Percentiles rank a stretch among this genome's conserved stretches.
These are phyloP conservation scores for Andrographis paniculata DNA, from an alignment of 305 asterid genomes.

Conservation along the genomic window DNA sequence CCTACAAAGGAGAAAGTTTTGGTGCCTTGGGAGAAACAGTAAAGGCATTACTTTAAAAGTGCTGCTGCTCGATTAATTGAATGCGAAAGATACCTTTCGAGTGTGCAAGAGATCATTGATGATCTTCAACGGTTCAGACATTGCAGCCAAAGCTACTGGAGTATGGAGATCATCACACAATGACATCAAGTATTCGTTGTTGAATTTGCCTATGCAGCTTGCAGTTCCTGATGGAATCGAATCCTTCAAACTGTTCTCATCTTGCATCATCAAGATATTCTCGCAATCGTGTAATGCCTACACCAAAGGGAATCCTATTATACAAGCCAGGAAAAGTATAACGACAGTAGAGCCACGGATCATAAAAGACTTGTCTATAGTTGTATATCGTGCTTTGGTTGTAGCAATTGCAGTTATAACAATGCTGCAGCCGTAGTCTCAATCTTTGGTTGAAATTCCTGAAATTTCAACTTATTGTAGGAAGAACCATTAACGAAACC, in stretches of 20 bases:
- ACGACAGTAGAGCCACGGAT: too few species aligned
- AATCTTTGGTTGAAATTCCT: too few species aligned
- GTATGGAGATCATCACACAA: slow-evolving; percentile 96
- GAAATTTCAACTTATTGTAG: too few species aligned
- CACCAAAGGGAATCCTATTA: slow-evolving; percentile 24
- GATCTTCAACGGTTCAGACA: slow-evolving; percentile 81
- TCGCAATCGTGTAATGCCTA: slow-evolving; percentile 78
- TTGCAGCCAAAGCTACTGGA: slow-evolving; percentile 78
- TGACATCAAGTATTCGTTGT: slow-evolving; percentile 55
- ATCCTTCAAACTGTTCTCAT: slow-evolving; percentile 36
- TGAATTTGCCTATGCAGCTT: slow-evolving; percentile 53
- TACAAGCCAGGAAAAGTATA: too few species aligned
- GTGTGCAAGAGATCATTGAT: slow-evolving; percentile 91
- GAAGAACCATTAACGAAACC: too few species aligned
- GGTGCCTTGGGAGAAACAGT: too few species aligned
- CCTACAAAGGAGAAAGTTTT: too few species aligned
- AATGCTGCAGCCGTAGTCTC: too few species aligned
- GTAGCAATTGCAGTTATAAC: too few species aligned
- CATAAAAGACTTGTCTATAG: too few species aligned
- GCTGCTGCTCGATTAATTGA: slow-evolving; percentile 3
- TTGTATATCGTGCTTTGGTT: too few species aligned
- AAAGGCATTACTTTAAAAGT: too few species aligned
- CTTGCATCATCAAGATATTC: slow-evolving; percentile 35
- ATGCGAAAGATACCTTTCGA: slow-evolving; percentile 47
- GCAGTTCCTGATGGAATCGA: slow-evolving; percentile 48